Evolutionary conservation across 1,284 basidiomycete species (phyloP), one percentile per base, ranked within the genome.

Genomic region (Irpex lacteus): DNA sequence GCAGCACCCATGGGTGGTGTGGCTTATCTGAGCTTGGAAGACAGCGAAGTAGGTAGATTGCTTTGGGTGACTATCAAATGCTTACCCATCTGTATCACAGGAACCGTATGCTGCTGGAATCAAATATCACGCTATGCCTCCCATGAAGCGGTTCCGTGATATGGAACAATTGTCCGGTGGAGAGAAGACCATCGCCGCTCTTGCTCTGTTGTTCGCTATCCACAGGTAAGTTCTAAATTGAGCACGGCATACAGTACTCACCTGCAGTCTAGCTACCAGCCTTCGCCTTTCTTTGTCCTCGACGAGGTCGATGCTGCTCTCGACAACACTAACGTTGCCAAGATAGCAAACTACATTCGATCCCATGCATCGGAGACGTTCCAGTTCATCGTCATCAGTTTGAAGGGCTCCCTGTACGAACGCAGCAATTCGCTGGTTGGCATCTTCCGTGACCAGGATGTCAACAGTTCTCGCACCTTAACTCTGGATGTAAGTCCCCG

Each of bases 161-260:
- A 99, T 99, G 93, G 96, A 98, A 66, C 96, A 98, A 75, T 82
- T 99, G 4, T 98, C 96, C 0, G 98, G 97, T 61, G 98, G 98
- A 26, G 98, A 99, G 76, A 98, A 98, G 81, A 98, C 97, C 0
- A 97, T 99, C 67, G 98, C 98, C 3, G 97, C 98, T 5, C 81
- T 99, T 18, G 96, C 97, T 0, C 81, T 99, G 18, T 82, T 99
- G 34, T 98, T 99, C 73, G 95, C 97, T 11, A 98, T 99, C 63
- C 97, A 99, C 76, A 95, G 91, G 92, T 91, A 64, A 47, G 70
- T 65, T 64, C 5, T 50, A 59, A 36, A n/a, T 13, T 36, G 44
- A 44, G 59, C 26, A 58, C 62, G 11, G 4, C 52, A 38, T 56
- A 5, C 19, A 37, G 13, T 8, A 5, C 68, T 71, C 57, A 69